These are phyloP conservation scores for Platanthera zijinensis DNA, from an alignment of 106 monocot genomes.

Conservation along the genomic window DNA sequence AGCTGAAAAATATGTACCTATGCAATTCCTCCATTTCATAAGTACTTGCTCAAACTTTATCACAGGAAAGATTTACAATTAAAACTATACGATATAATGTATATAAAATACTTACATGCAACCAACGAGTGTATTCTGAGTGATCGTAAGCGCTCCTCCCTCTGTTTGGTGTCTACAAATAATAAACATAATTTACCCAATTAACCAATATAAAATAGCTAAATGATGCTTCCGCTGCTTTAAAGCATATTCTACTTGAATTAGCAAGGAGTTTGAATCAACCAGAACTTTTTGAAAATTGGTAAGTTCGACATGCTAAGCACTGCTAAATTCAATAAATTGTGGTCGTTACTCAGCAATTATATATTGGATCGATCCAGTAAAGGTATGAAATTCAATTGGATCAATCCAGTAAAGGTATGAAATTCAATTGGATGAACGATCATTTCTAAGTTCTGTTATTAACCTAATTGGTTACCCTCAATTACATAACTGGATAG, in stretches of 20 bases:
- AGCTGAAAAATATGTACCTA: background rate
- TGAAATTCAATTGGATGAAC: no score
- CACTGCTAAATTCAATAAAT: background rate
- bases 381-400: no score
- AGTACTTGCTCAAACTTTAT: background rate
- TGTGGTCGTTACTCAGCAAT: no score
- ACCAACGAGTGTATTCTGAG: slow-evolving; percentile 68
- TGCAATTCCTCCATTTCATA: background rate
- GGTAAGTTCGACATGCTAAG: background rate
- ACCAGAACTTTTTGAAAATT: background rate
- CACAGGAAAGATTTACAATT: background rate
- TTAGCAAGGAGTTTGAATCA: background rate
- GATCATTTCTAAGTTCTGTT: no score
- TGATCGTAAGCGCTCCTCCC: slow-evolving; percentile 53
- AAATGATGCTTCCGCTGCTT: background rate
- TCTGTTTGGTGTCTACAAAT: slow-evolving; percentile 65
- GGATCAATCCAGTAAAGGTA: no score
- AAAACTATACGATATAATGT: background rate
- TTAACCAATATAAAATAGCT: background rate
- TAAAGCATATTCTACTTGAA: background rate
- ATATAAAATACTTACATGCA: slow-evolving; percentile 53
- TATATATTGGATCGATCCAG: no score
- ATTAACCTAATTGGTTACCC: no score
- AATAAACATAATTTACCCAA: background rate
- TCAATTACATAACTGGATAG: no score